Conservation (phyloP, 352 stramenopile species). For the Globisporangium recalcitrans region DNA sequence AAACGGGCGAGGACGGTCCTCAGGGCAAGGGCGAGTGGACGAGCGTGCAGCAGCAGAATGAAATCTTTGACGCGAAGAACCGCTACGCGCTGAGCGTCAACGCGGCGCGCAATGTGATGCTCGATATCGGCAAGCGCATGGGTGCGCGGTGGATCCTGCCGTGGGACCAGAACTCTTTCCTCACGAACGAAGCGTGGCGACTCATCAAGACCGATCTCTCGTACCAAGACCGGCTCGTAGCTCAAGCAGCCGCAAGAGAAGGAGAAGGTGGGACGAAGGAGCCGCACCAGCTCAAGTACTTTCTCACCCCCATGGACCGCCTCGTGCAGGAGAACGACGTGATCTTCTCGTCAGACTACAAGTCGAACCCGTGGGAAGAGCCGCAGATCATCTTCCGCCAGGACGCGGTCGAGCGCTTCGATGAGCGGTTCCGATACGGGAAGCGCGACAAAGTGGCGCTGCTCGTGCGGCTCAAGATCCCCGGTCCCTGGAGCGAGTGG, state of each 20-base stretch:
- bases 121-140: slow-evolving; percentile 28
- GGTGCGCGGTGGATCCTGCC: slow-evolving; percentile 44
- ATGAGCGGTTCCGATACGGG: slow-evolving; percentile 46
- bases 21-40: slow-evolving; percentile 28
- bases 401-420: slow-evolving; percentile 41
- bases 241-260: background rate
- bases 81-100: slow-evolving; percentile 50
- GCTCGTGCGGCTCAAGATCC: slow-evolving; percentile 35
- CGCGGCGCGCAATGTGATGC: slow-evolving; percentile 39
- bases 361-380: slow-evolving; percentile 38
- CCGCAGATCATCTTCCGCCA: slow-evolving; percentile 53
- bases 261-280: background rate
- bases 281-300: slow-evolving; percentile 33
- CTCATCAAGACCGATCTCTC: slow-evolving; percentile 30
- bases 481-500: slow-evolving; percentile 40
- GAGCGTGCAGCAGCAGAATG: slow-evolving; percentile 25
- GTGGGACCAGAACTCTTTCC: slow-evolving; percentile 53
- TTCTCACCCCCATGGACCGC: slow-evolving; percentile 49
- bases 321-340: slow-evolving; percentile 40
- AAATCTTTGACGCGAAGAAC: slow-evolving; percentile 46
- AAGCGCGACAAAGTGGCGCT: slow-evolving; percentile 48
- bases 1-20: background rate
- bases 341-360: slow-evolving; percentile 31
- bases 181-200: slow-evolving; percentile 34
- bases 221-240: slow-evolving; percentile 9